Evolutionary conservation across 2,329 filamentous ascomycete species (phyloP).

Genomic region (Pyricularia pennisetigena): DNA sequence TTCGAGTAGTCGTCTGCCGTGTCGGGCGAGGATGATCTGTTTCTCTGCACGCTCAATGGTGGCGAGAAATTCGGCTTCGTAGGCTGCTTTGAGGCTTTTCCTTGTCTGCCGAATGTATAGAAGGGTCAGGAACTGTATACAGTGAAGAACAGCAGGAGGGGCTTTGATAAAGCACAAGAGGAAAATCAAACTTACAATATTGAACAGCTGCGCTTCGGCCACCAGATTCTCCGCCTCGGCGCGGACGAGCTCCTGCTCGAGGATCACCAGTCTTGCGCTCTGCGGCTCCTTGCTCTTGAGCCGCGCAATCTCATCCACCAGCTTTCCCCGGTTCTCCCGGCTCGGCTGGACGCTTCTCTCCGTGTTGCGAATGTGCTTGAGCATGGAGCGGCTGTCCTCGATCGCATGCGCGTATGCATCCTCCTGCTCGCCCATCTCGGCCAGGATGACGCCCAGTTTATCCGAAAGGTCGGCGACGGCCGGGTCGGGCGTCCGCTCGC

Average conservation of each 20-base stretch:
- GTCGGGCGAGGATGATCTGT: conserved; percentile 86
- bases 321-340: conserved; percentile 76
- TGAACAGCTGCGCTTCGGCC: conserved; percentile 91
- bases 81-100: conserved; percentile 92
- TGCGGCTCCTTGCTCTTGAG: conserved; percentile 88
- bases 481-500: conserved; percentile 82
- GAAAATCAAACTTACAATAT: conserved; percentile 57
- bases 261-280: conserved; percentile 66
- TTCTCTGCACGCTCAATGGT: conserved; percentile 96
- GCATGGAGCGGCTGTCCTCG: conserved; percentile 69
- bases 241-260: conserved; percentile 94
- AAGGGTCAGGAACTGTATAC: not conserved
- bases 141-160: not conserved
- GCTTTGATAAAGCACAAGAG: not conserved
- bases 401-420: conserved; percentile 77
- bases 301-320: conserved; percentile 84
- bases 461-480: conserved; percentile 83
- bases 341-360: conserved; percentile 92
- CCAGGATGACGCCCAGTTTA: conserved; percentile 87
- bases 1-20: conserved; percentile 75
- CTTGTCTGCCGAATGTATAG: conserved; percentile 52
- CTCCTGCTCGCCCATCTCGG: conserved; percentile 91
- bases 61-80: conserved; percentile 76
- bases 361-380: conserved; percentile 93
- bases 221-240: conserved; percentile 94